Evolutionary conservation across 768 basidiomycete genomes (phyloP), one percentile per base, ranked within the genome.

Genomic region (Kwoniella heveanensis): DNA sequence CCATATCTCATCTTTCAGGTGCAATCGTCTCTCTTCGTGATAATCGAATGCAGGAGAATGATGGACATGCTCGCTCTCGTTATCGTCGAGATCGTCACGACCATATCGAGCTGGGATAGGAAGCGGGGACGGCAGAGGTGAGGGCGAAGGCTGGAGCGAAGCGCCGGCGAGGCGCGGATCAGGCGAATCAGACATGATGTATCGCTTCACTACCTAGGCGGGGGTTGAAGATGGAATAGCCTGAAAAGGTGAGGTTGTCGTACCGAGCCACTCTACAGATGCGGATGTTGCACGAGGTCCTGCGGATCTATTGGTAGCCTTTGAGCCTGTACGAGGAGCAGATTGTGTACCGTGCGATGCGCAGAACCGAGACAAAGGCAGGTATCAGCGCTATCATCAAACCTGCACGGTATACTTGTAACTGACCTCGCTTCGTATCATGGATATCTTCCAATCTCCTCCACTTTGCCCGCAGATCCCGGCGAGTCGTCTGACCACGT

Each of bases 21-120:
- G 73, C 17, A 80, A 63, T 46, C 76, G 65, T 15, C 76, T 63
- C 50, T 80, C 77, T 57, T 81, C 73, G 52, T 81, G 76, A 50
- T 80, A 81, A 54, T 77, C 74, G 65, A 81, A 81, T 3, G 76
- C 70, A 21, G 79, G 78, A 26, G 77, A 77, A 12, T 67, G 29
- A 29, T 57, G 62, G 10, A 57, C 30, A 29, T 51, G 62, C 15
- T 44, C 39, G 15, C 39, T 17, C 21, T 47, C 56, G 19, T 46
- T 50, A 21, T 57, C 62, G 9, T 64, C 62, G 26, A 64, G 54
- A 44, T 64, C 54, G 8, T 32, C 55, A 22, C 32, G 56, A 4
- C 53, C 29, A 9, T 54, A 54, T 26, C 53, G 32, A 25, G 60
- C 26, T 22, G 60, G 60, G 46, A 62, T 62, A 2, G 60, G 60